Percentiles rank a stretch among this genome's conserved stretches.
Evolutionary conservation across 768 basidiomycete genomes (phyloP).

Genomic region (Cubamyces lactineus): DNA sequence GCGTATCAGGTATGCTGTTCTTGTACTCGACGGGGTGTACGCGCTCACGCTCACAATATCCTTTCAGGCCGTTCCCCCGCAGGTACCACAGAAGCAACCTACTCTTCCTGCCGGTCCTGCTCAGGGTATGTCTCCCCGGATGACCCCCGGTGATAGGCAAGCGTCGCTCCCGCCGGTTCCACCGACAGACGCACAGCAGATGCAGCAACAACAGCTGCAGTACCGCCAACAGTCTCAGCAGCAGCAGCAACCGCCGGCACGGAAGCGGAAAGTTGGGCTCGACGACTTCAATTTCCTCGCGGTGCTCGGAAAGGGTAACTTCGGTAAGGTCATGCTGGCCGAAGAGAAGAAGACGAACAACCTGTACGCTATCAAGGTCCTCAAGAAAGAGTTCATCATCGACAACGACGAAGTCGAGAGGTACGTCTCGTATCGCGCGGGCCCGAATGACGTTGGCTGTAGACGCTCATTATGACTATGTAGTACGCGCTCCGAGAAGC

Average conservation of each 20-base stretch:
- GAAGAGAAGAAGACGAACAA: constrained; percentile 93
- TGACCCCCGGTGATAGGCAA: constrained; percentile 31
- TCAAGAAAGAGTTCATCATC: constrained; percentile 99
- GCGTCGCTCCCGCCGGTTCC: constrained; percentile 33
- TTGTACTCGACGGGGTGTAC: constrained; percentile 10
- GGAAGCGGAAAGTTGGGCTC: constrained; percentile 87
- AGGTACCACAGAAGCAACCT: constrained; percentile 37
- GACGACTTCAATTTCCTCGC: constrained; percentile 99
- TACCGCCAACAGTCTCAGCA: constrained; percentile 40
- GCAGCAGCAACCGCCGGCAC: constrained; percentile 39
- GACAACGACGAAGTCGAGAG: constrained; percentile 99
- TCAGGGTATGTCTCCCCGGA: constrained; percentile 21
- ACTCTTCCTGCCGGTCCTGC: constrained; percentile 20
- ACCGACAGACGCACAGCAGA: constrained; percentile 35
- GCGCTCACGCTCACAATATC: constrained; percentile 9
- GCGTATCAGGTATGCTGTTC: constrained; percentile 43
- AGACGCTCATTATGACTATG: background rate
- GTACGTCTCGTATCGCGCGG: constrained; percentile 45
- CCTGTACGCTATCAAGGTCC: constrained; percentile 98
- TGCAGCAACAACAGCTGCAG: constrained; percentile 37
- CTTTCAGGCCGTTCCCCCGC: constrained; percentile 21
- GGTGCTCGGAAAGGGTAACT: constrained; percentile 98
- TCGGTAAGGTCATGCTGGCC: constrained; percentile 99
- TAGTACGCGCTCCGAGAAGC: constrained; percentile 98
- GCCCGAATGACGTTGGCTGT: background rate